phyloP scores from a whole-genome alignment of 2,329 filamentous ascomycete species.

The Verticillium alfalfae region DNA sequence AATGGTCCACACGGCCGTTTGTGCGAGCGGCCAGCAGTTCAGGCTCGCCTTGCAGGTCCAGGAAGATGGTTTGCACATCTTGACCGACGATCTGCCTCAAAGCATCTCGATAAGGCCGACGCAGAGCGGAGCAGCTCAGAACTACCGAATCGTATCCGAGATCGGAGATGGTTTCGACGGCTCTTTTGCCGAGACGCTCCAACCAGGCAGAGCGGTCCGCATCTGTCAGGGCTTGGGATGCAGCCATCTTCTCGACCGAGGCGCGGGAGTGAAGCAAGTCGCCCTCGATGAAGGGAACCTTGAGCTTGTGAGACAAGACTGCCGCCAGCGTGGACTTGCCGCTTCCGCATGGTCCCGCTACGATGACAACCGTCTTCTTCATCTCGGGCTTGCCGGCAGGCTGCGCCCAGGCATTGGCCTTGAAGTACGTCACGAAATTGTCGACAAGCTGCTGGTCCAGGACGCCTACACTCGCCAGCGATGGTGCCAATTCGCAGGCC shows the following conservation, averaged over 20 bases:
- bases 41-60: conserved; percentile 25
- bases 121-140: conserved; percentile 33
- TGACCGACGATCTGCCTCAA: conserved; percentile 16
- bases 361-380: conserved; percentile 21
- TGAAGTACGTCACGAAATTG: conserved; percentile 30
- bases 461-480: conserved; percentile 28
- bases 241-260: conserved; percentile 25
- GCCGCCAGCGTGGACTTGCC: conserved; percentile 30
- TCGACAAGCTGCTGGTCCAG: conserved; percentile 23
- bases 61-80: conserved; percentile 19
- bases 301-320: conserved; percentile 19
- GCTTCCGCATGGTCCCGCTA: conserved; percentile 33
- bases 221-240: conserved; percentile 22
- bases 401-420: conserved; percentile 28
- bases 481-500: conserved; percentile 34
- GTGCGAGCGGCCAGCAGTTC: conserved; percentile 22
- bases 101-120: conserved; percentile 22
- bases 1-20: conserved; percentile 21
- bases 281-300: conserved; percentile 31
- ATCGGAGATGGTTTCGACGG: conserved; percentile 17
- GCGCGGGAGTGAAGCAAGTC: conserved; percentile 27
- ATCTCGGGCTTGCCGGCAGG: conserved; percentile 28
- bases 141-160: conserved; percentile 20
- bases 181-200: conserved; percentile 15
- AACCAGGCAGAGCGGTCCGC: conserved; percentile 25